Conservation (phyloP, 805 yeast species). For the Citeromyces matritensis region DNA sequence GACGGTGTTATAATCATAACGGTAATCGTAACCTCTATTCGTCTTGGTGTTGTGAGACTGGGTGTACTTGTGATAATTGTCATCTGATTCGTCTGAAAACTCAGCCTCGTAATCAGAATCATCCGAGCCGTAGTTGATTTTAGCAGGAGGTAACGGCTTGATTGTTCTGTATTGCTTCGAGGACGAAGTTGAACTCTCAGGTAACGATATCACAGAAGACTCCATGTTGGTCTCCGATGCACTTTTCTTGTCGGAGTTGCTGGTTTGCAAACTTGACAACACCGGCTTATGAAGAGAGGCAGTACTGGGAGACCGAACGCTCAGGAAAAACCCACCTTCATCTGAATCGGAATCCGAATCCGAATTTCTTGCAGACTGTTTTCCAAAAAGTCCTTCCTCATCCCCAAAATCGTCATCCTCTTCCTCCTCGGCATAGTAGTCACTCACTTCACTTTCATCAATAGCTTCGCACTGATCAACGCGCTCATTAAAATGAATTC, state of each 20-base stretch:
- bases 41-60: slow-evolving; percentile 63
- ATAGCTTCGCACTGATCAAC: slow-evolving; percentile 91
- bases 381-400: slow-evolving; percentile 12
- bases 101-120: slow-evolving; percentile 44
- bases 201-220: slow-evolving; percentile 4
- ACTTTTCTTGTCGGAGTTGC: slow-evolving; percentile 34
- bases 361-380: slow-evolving; percentile 21
- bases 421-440: slow-evolving; percentile 10
- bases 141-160: neutral
- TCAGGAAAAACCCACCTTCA: slow-evolving; percentile 31
- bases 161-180: neutral
- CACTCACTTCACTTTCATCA: slow-evolving; percentile 15
- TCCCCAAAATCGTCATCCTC: slow-evolving; percentile 7
- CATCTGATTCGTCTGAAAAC: slow-evolving; percentile 47
- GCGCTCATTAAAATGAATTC: slow-evolving; percentile 83
- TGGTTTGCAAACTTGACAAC: slow-evolving; percentile 5
- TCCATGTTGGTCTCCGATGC: slow-evolving; percentile 12
- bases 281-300: slow-evolving; percentile 1
- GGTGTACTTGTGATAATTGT: slow-evolving; percentile 21
- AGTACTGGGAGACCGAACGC: slow-evolving; percentile 23
- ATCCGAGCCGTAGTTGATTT: slow-evolving; percentile 1
- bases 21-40: slow-evolving; percentile 61
- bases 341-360: slow-evolving; percentile 11
- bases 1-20: slow-evolving; percentile 70
- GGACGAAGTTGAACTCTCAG: neutral